phyloP scores from a whole-genome alignment of 352 stramenopile genomes.

The Phytophthora pistaciae region DNA sequence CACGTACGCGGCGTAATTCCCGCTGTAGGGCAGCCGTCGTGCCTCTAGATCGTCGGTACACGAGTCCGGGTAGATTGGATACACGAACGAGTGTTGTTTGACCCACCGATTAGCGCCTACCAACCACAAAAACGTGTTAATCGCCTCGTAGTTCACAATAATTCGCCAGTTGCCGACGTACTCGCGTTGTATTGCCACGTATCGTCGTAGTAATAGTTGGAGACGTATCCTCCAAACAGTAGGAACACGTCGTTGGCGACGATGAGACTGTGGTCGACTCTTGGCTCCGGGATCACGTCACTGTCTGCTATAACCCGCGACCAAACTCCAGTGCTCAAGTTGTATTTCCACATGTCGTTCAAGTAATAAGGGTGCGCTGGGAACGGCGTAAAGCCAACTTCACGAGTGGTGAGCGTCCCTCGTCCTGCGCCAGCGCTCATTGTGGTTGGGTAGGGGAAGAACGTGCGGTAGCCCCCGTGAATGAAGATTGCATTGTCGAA shows the following conservation, averaged over 20 bases:
- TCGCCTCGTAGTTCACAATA: not conserved
- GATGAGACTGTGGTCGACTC: slow-evolving; percentile 89
- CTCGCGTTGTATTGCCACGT: slow-evolving; percentile 97
- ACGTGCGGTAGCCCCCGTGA: slow-evolving; percentile 95
- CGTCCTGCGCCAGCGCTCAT: slow-evolving; percentile 80
- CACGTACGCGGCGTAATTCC: slow-evolving; percentile 72
- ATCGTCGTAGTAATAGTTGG: slow-evolving; percentile 96
- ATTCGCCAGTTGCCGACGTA: slow-evolving; percentile 22
- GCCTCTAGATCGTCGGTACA: slow-evolving; percentile 93
- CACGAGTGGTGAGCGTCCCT: slow-evolving; percentile 59
- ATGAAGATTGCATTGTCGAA: slow-evolving; percentile 86
- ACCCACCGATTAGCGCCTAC: slow-evolving; percentile 88
- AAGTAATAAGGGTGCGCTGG: slow-evolving; percentile 95
- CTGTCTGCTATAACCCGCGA: slow-evolving; percentile 53
- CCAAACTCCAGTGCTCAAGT: slow-evolving; percentile 90
- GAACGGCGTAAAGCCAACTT: slow-evolving; percentile 86
- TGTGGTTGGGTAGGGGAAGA: slow-evolving; percentile 95
- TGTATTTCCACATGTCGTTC: slow-evolving; percentile 95
- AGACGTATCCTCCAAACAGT: slow-evolving; percentile 93
- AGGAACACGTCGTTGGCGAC: slow-evolving; percentile 85
- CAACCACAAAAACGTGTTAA: not conserved
- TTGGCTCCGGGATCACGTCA: slow-evolving; percentile 54
- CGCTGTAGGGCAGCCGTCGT: slow-evolving; percentile 70
- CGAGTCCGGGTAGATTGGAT: slow-evolving; percentile 88
- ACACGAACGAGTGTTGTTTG: slow-evolving; percentile 91